Percentiles rank a stretch among this genome's conserved stretches.
Evolutionary conservation across 2,329 filamentous ascomycete genomes (phyloP).

Genomic region (Botrytis galanthina): DNA sequence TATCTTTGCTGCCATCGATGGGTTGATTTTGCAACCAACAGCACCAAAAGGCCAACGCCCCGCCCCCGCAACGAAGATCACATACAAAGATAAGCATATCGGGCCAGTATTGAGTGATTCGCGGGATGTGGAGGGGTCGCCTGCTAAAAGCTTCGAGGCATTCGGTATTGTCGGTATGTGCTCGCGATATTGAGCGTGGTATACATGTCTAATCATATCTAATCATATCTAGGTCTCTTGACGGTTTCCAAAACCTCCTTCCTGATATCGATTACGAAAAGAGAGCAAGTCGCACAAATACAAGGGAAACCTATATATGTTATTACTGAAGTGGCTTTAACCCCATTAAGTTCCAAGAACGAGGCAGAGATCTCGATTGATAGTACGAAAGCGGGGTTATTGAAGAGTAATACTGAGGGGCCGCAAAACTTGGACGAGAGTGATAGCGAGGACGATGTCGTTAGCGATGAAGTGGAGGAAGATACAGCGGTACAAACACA

Average conservation of each 20-base stretch:
- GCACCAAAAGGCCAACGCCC: constrained; percentile 34
- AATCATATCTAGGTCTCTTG: constrained; percentile 64
- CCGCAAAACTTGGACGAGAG: constrained; percentile 36
- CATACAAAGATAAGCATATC: constrained; percentile 36
- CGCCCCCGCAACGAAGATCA: constrained; percentile 34
- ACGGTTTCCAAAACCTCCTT: constrained; percentile 79
- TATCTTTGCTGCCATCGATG: constrained; percentile 39
- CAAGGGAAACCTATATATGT: constrained; percentile 80
- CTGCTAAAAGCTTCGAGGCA: constrained; percentile 37
- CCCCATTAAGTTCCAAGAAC: constrained; percentile 72
- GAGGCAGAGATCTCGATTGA: constrained; percentile 73
- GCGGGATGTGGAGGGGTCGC: constrained; percentile 18
- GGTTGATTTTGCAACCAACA: constrained; percentile 38
- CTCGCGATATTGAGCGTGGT: background rate
- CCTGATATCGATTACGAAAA: constrained; percentile 80
- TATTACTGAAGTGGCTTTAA: constrained; percentile 85
- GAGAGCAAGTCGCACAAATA: constrained; percentile 85
- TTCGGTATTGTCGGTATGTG: constrained; percentile 40
- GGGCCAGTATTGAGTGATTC: constrained; percentile 27
- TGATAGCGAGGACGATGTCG: constrained; percentile 48
- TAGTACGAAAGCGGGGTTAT: constrained; percentile 52
- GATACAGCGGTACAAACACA: constrained; percentile 26
- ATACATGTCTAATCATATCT: constrained; percentile 21
- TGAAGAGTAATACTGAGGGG: constrained; percentile 39
- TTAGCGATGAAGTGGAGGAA: constrained; percentile 47